phyloP scores from a whole-genome alignment of 2,329 filamentous ascomycete species.

The Corinectria fuckeliana region DNA sequence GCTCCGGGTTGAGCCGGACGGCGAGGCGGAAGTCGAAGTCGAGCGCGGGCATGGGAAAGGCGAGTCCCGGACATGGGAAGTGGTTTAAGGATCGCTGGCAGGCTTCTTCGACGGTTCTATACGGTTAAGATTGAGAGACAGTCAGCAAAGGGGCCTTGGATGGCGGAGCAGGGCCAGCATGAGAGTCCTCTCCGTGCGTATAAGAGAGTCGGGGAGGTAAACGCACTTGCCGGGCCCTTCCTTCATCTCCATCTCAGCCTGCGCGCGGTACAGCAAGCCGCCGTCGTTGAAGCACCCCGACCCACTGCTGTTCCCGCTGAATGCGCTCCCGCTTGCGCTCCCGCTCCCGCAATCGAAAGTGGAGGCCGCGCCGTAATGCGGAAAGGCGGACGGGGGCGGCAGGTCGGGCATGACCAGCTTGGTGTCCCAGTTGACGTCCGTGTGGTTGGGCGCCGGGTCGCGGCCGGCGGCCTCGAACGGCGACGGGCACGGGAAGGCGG shows the following conservation, averaged over 20 bases:
- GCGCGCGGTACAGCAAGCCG: constrained; percentile 36
- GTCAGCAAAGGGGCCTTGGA: constrained; percentile 30
- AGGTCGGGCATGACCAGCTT: constrained; percentile 32
- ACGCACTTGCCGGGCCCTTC: constrained; percentile 40
- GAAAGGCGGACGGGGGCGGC: constrained; percentile 10
- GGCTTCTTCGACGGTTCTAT: constrained; percentile 46
- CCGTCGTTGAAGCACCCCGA: constrained; percentile 36
- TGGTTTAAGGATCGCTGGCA: constrained; percentile 48
- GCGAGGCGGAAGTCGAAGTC: constrained; percentile 59
- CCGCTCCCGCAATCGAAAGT: constrained; percentile 1
- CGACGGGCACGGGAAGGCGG: constrained; percentile 23
- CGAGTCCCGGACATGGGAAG: constrained; percentile 50
- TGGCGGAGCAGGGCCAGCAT: too few species aligned
- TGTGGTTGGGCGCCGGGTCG: constrained; percentile 22
- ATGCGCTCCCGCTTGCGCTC: constrained; percentile 6
- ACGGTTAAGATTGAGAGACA: constrained; percentile 12
- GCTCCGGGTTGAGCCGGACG: constrained; percentile 52
- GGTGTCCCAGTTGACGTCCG: constrained; percentile 41
- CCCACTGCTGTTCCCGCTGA: constrained; percentile 14
- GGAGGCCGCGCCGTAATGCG: constrained; percentile 15
- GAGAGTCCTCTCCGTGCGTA: too few species aligned
- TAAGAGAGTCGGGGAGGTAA: neutral
- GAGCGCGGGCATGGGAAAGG: constrained; percentile 54
- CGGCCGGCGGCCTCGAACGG: constrained; percentile 18
- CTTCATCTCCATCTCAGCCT: constrained; percentile 36